phyloP scores from a whole-genome alignment of 2,329 filamentous ascomycete genomes.

The Hypomyces rosellus region DNA sequence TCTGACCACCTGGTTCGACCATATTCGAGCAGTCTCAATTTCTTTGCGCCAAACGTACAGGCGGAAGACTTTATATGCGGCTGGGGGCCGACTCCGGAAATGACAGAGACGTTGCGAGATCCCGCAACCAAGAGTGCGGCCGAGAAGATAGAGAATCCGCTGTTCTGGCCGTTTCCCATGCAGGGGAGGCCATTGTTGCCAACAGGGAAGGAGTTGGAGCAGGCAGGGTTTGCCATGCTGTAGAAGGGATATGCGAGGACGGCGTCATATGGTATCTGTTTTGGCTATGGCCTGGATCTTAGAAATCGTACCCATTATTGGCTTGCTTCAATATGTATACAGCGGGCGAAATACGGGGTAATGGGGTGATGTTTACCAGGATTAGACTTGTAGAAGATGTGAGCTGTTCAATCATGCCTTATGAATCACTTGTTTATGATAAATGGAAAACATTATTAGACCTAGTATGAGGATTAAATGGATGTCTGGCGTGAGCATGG shows the following conservation, averaged over 20 bases:
- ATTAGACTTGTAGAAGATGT: too few species aligned
- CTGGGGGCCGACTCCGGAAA: constrained; percentile 31
- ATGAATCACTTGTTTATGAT: too few species aligned
- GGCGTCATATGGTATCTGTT: too few species aligned
- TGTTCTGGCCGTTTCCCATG: constrained; percentile 58
- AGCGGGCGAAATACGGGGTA: too few species aligned
- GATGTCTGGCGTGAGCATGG: too few species aligned
- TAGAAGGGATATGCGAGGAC: constrained; percentile 12
- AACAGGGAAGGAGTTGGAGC: constrained; percentile 38
- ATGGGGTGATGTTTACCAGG: too few species aligned
- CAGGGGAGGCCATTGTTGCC: constrained; percentile 51
- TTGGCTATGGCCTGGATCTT: too few species aligned
- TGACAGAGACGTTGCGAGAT: constrained; percentile 12
- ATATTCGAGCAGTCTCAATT: constrained; percentile 48
- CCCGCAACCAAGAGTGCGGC: constrained; percentile 21
- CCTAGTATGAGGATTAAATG: too few species aligned
- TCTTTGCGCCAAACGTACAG: constrained; percentile 46
- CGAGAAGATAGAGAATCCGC: constrained; percentile 43
- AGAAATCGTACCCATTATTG: too few species aligned
- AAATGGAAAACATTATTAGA: too few species aligned
- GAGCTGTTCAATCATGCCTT: too few species aligned
- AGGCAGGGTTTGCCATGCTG: constrained; percentile 45
- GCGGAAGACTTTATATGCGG: constrained; percentile 42
- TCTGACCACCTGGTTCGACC: constrained; percentile 40
- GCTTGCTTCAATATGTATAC: too few species aligned